Conservation (phyloP, 768 basidiomycete genomes). For the Clavaria fumosa region DNA sequence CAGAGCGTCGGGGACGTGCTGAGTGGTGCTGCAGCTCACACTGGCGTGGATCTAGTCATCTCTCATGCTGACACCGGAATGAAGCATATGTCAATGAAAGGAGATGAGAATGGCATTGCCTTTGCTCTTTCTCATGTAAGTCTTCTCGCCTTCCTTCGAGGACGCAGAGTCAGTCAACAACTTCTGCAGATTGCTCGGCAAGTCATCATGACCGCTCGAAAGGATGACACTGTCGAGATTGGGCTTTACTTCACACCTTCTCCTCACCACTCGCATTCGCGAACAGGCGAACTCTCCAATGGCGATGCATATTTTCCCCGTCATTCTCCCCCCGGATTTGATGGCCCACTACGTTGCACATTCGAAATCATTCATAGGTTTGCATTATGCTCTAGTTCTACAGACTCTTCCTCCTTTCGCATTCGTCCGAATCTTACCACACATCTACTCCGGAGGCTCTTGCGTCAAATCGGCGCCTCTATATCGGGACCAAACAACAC, state of each 20-base stretch:
- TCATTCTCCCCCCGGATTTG: slow-evolving; percentile 15
- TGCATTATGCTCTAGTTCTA: slow-evolving; percentile 10
- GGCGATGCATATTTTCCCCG: neutral
- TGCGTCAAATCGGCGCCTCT: slow-evolving; percentile 41
- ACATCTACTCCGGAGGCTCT: slow-evolving; percentile 42
- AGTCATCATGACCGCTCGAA: slow-evolving; percentile 49
- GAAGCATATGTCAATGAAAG: slow-evolving; percentile 73
- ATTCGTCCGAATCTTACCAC: slow-evolving; percentile 27
- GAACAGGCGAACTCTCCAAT: neutral
- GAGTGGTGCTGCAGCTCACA: slow-evolving; percentile 68
- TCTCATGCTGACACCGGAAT: slow-evolving; percentile 82
- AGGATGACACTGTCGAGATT: slow-evolving; percentile 74
- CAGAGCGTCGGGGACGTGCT: slow-evolving; percentile 83
- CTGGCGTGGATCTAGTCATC: slow-evolving; percentile 79
- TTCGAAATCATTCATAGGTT: slow-evolving; percentile 38
- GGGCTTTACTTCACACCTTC: slow-evolving; percentile 46
- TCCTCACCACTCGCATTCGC: slow-evolving; percentile 10
- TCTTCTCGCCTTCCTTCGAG: slow-evolving; percentile 9
- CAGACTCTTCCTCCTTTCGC: slow-evolving; percentile 26
- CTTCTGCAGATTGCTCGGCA: slow-evolving; percentile 62
- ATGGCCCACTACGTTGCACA: slow-evolving; percentile 25
- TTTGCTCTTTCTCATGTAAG: slow-evolving; percentile 78
- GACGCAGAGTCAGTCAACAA: slow-evolving; percentile 10
- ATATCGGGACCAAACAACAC: slow-evolving; percentile 28
- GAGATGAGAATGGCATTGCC: slow-evolving; percentile 71